A percentile compares a stretch with the other conserved stretches of the same genome.
Conservation (phyloP, 352 stramenopile genomes). For the Pythium phragmiticola region DNA sequence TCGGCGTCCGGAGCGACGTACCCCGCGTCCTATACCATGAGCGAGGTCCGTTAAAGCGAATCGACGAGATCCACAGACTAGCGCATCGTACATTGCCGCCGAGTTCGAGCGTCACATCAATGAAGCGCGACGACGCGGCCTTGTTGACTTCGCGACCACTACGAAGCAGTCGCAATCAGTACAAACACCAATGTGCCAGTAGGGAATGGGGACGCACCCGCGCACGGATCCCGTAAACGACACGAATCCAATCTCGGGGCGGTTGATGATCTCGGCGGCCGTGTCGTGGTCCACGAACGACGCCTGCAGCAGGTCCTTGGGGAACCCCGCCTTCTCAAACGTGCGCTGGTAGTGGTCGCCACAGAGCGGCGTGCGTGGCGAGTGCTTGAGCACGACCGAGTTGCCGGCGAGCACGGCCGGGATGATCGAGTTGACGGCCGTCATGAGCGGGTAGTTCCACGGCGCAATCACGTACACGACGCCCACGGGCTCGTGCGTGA, state of each 20-base stretch:
- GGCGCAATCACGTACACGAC: slow-evolving; percentile 84
- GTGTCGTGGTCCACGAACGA: slow-evolving; percentile 69
- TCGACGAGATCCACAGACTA: background rate
- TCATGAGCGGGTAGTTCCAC: slow-evolving; percentile 89
- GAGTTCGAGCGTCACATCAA: slow-evolving; percentile 81
- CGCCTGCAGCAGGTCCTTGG: slow-evolving; percentile 58
- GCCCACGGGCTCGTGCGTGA: slow-evolving; percentile 79
- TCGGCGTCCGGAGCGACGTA: slow-evolving; percentile 78
- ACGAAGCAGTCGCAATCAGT: background rate
- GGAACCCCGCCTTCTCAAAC: slow-evolving; percentile 65
- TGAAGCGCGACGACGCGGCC: slow-evolving; percentile 56
- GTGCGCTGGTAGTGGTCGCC: slow-evolving; percentile 73
- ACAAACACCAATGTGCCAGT: no score
- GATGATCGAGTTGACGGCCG: slow-evolving; percentile 84
- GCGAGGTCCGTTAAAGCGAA: background rate
- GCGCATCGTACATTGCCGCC: slow-evolving; percentile 58
- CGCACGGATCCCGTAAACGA: slow-evolving; percentile 83
- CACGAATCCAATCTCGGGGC: slow-evolving; percentile 68
- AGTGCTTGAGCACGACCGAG: slow-evolving; percentile 80
- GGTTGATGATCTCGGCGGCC: slow-evolving; percentile 67
- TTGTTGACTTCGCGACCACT: slow-evolving; percentile 72
- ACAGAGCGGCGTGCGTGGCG: slow-evolving; percentile 74
- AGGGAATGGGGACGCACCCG: slow-evolving; percentile 34
- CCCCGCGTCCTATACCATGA: slow-evolving; percentile 47
- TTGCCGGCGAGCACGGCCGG: slow-evolving; percentile 81